Base-by-base conservation (phyloP, 148 eudicot genomes). In the Chenopodium suecicum region DNA sequence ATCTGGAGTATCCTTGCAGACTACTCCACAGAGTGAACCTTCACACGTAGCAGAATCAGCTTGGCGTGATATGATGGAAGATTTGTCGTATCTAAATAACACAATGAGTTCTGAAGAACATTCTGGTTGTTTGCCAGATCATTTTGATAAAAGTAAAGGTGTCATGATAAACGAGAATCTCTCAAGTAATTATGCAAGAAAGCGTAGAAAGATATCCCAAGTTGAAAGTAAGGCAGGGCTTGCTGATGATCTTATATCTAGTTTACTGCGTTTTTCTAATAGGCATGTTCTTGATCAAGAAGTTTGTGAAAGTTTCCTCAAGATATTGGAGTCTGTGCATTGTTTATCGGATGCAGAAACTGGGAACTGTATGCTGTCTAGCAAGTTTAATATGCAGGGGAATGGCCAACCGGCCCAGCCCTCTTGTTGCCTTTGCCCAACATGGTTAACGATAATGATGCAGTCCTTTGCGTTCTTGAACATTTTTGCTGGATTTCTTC, bases 31-130 rank as follows among this genome's bases (percentile, higher is more conserved):
- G 29, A 71, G 82, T 29, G 80, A 84, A 4, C 78, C 84, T 70
- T 84, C 84, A 23, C 83, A 87, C 70, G 65, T 85, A 44, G 91
- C 91, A 80, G 91, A 90, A 82, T 89, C 91, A 4, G 82, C 85
- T 27, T 91, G 91, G 92, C 86, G 89, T 78, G 96, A 85, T 75
- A 85, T 90, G 94, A 86, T 91, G 89, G 85, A 91, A 79, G 96
- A 92, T 81, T 75, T 93, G 47, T 89, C 92, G 22, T 85, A 85
- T 81, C 78, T 89, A 73, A 88, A 73, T 34, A 79, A 78, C 14
- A 17, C 78, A 11, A 32, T 87, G 50, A 70, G 31, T 19, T 65
- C 74, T 73, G 85, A 84, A 54, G 71, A 71, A 73, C 89, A 75
- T 76, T 34, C 82, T 23, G 75, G 78, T 74, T 78, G 56, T 50